Evolutionary conservation across 495 filamentous ascomycete species (phyloP), one percentile per base, ranked within the genome.

Genomic region (Trichoderma parareesei): DNA sequence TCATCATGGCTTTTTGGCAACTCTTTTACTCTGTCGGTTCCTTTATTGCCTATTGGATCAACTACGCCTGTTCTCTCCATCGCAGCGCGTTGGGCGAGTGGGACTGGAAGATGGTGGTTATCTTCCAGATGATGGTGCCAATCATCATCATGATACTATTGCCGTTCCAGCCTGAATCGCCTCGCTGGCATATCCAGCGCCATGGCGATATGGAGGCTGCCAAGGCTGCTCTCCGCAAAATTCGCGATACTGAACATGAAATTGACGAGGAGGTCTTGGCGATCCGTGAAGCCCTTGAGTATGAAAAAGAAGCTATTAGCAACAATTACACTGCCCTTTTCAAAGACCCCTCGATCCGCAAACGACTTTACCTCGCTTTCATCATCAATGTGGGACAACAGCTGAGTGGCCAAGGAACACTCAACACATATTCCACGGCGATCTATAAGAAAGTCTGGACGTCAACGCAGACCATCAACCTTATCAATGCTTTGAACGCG

Each of bases 1-100:
- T 80, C 67, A 84, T 87, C 68, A 85, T 87, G 85, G 81, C 82
- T n/a, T 84, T 86, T 67, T 87, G 84, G 85, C 84, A 87, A 72
- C 83, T 85, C 74, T 87, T 86, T 72, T 87, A 86, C 75, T 81
- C 78, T 37, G 85, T 87, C 38, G 84, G 84, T 35, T 82, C 81
- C 38, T 87, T 86, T 72, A 84, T 87, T 68, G 85, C 84, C 68
- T 85, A 81, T 76, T 85, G 82, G 83, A 80, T 87, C 61, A 80
- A 80, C 67, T 87, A 82, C 66, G 83, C 77, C 6, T 81, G 82
- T 73, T 79, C 77, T 37, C 73, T 84, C 64, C 72, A 86, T 70
- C 71, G 72, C 49, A 66, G 69, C n/a, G 72, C 67, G 43, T 75
- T 87, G 14, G 83, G 82, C 9, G 77, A 87, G 64, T 86, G 84